Evolutionary conservation across 768 basidiomycete genomes (phyloP).

Genomic region (Candolleomyces eurysporus): DNA sequence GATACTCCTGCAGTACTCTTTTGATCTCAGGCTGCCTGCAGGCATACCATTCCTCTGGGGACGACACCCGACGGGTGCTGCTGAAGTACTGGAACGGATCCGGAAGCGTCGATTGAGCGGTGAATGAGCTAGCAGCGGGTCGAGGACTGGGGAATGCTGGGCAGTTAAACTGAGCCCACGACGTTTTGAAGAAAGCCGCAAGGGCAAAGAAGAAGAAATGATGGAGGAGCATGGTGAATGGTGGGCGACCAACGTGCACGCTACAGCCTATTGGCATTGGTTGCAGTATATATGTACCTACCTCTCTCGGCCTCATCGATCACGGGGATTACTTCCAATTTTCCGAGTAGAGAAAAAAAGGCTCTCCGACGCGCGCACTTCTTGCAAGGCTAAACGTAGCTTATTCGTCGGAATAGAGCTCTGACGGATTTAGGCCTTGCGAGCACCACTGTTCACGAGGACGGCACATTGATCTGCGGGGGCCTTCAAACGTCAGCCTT

Average conservation of each 20-base stretch:
- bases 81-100: slow-evolving; percentile 38
- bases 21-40: slow-evolving; percentile 38
- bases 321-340: not conserved
- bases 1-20: slow-evolving; percentile 33
- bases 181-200: not conserved
- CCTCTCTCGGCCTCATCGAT: no score
- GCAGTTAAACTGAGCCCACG: slow-evolving; percentile 2
- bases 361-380: not conserved
- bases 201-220: not conserved
- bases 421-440: not conserved
- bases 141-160: slow-evolving; percentile 10
- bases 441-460: not conserved
- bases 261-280: not conserved
- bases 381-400: not conserved
- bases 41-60: slow-evolving; percentile 32
- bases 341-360: not conserved
- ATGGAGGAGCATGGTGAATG: not conserved
- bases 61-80: slow-evolving; percentile 27
- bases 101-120: slow-evolving; percentile 23
- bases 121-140: slow-evolving; percentile 3
- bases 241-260: not conserved
- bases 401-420: not conserved
- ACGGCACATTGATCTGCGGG: not conserved
- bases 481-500: not conserved
- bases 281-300: not conserved